These are phyloP conservation scores for Boletus eberwhitei DNA, from an alignment of 768 basidiomycete genomes.

Conservation along the genomic window DNA sequence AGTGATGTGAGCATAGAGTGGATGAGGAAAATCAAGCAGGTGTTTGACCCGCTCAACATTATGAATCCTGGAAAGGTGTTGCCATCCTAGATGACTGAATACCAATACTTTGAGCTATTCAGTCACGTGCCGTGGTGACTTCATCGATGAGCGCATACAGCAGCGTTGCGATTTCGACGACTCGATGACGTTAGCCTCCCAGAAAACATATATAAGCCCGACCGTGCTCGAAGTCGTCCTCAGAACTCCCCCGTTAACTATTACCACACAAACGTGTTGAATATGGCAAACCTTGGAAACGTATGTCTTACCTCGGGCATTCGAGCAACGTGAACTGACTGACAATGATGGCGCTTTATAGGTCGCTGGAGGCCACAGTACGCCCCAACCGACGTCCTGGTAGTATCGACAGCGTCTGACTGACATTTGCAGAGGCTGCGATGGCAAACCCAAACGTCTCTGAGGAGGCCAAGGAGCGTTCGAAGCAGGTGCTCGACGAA, in stretches of 20 bases:
- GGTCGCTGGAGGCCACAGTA: constrained; percentile 17
- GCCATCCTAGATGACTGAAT: constrained; percentile 4
- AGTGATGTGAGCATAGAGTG: constrained; percentile 69
- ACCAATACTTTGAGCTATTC: not conserved
- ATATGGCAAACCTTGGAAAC: constrained; percentile 20
- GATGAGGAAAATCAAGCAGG: constrained; percentile 86
- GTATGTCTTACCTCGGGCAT: constrained; percentile 1
- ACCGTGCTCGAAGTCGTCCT: not conserved
- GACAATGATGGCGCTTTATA: not conserved
- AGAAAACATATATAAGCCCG: constrained; percentile 9
- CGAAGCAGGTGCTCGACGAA: constrained; percentile 23
- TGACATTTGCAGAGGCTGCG: constrained; percentile 18
- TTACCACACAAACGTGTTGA: not conserved
- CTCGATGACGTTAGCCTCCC: constrained; percentile 9
- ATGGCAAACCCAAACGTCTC: constrained; percentile 26
- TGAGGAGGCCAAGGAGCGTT: constrained; percentile 22
- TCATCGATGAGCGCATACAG: constrained; percentile 7
- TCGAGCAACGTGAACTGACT: not conserved
- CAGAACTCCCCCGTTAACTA: not conserved
- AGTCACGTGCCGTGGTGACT: constrained; percentile 1
- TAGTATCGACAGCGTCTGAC: not conserved
- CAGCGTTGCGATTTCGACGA: not conserved
- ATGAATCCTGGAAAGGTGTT: constrained; percentile 92
- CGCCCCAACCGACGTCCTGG: not conserved
- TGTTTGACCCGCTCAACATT: constrained; percentile 89